Evolutionary conservation across 1,284 basidiomycete species (phyloP).

Genomic region (Laetiporus sulphureus): DNA sequence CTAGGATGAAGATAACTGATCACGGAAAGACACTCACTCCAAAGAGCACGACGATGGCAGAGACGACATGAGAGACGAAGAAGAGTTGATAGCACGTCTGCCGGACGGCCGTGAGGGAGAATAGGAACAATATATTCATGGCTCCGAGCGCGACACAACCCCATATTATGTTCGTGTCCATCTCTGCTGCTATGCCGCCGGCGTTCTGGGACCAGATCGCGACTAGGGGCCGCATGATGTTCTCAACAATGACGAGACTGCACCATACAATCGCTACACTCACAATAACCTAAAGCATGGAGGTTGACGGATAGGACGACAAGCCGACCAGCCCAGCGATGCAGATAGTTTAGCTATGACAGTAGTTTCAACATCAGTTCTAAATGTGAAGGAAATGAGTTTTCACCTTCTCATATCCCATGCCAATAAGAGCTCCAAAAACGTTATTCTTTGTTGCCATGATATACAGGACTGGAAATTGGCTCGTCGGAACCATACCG

Average conservation of each 20-base stretch:
- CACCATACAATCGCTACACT: conserved; percentile 18
- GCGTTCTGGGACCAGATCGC: not conserved
- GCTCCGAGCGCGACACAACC: too few relatives aligned
- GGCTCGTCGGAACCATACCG: conserved; percentile 62
- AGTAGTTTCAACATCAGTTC: not conserved
- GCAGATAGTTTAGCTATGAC: conserved; percentile 66
- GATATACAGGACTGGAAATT: conserved; percentile 65
- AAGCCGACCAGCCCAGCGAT: conserved; percentile 65
- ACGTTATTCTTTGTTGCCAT: conserved; percentile 73
- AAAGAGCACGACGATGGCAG: conserved; percentile 35
- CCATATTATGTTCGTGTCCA: too few relatives aligned
- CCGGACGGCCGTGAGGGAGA: conserved; percentile 46
- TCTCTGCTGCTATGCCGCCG: too few relatives aligned
- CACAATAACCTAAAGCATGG: conserved; percentile 58
- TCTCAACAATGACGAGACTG: conserved; percentile 25
- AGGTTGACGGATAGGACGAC: conserved; percentile 58
- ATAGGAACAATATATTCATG: conserved; percentile 29
- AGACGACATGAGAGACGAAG: conserved; percentile 43
- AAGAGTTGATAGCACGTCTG: conserved; percentile 51
- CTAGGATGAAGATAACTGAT: not conserved
- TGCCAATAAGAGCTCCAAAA: conserved; percentile 52
- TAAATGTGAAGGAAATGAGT: not conserved
- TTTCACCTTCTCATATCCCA: conserved; percentile 52
- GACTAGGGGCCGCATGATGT: conserved; percentile 24
- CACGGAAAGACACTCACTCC: conserved; percentile 27